A percentile compares a stretch with the other conserved stretches of the same genome.
These are phyloP conservation scores for Apiotrichum gamsii DNA, from an alignment of 1,284 basidiomycete genomes.

Conservation along the genomic window DNA sequence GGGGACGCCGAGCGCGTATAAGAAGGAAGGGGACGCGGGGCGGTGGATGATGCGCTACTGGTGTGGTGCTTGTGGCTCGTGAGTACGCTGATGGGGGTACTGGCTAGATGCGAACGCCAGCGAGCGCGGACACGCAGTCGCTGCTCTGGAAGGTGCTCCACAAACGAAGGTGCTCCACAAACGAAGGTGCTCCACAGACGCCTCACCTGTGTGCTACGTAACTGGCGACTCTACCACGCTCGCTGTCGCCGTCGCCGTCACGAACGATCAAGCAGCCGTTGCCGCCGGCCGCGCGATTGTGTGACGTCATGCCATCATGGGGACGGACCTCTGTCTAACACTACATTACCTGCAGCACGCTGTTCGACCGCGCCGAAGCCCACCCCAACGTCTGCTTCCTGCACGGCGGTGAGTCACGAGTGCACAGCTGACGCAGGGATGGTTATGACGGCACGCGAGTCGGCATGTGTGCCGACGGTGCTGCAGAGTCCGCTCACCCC, in stretches of 20 bases:
- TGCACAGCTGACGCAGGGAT: no score
- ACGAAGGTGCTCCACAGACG: not conserved
- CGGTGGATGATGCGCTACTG: not conserved
- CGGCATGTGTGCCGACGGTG: no score
- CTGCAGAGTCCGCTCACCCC: no score
- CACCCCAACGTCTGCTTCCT: not conserved
- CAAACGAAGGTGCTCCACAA: not conserved
- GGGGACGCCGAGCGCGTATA: not conserved
- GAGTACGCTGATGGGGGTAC: not conserved
- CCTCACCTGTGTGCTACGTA: not conserved
- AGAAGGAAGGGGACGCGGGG: not conserved
- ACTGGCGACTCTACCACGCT: not conserved
- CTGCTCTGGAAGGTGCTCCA: not conserved
- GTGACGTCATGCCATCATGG: no score
- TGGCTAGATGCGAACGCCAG: no score
- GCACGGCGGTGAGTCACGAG: not conserved
- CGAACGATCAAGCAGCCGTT: no score
- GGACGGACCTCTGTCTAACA: not conserved
- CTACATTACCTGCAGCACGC: not conserved
- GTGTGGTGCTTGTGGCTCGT: not conserved
- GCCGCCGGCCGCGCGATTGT: no score
- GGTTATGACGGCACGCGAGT: no score
- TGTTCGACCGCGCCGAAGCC: not conserved
- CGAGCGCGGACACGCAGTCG: no score
- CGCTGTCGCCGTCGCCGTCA: no score